These are phyloP conservation scores for Cutaneotrichosporon arboriforme DNA, from an alignment of 1,284 basidiomycete genomes.

Conservation along the genomic window DNA sequence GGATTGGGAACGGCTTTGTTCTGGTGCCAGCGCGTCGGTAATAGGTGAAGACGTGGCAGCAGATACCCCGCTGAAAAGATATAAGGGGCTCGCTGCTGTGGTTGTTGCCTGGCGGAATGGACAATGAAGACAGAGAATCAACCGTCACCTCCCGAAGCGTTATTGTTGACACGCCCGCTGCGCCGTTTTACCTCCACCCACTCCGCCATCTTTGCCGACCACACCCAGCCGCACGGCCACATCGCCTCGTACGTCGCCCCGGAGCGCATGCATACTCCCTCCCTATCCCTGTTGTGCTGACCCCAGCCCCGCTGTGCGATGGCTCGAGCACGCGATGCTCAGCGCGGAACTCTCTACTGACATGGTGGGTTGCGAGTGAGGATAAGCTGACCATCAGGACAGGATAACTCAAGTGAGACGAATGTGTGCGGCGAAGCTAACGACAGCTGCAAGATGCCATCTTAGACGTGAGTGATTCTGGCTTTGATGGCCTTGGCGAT, in stretches of 20 bases:
- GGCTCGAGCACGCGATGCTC: constrained; percentile 39
- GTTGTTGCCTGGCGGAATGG: not conserved
- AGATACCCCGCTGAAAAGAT: too few species aligned
- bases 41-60: too few species aligned
- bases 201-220: not conserved
- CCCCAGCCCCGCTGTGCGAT: constrained; percentile 12
- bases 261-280: not conserved
- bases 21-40: too few species aligned
- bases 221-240: not conserved
- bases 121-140: not conserved
- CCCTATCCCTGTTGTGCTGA: constrained; percentile 1
- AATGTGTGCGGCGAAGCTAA: not conserved
- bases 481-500: too few species aligned
- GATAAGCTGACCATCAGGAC: constrained; percentile 31
- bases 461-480: constrained; percentile 38
- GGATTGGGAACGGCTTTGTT: too few species aligned
- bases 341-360: constrained; percentile 48
- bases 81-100: too few species aligned
- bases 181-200: not conserved
- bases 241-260: constrained; percentile 1
- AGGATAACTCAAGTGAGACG: constrained; percentile 44
- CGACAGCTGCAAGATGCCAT: constrained; percentile 48
- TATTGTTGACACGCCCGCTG: not conserved
- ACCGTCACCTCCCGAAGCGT: too few species aligned
- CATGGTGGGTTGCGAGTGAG: constrained; percentile 30